Conservation (phyloP, 495 filamentous ascomycete species). For the Cladorrhinum samala region DNA sequence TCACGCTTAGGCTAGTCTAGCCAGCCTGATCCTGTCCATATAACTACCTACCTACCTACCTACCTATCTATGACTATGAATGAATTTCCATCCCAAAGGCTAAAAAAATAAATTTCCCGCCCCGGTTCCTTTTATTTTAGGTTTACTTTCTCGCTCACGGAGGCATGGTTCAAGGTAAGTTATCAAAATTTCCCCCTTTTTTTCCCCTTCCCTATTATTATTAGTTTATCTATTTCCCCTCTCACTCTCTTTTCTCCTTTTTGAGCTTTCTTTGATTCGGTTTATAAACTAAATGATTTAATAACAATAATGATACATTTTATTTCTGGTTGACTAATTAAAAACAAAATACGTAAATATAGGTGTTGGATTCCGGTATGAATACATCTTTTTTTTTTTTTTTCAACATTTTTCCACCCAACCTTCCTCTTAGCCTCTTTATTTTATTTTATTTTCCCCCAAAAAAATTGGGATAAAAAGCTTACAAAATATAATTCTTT, state of each 20-base stretch:
- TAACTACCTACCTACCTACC: too few species aligned
- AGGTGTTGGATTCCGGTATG: conserved; percentile 20
- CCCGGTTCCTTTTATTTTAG: too few species aligned
- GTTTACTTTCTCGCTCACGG: conserved; percentile 52
- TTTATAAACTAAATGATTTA: too few species aligned
- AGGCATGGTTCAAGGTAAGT: conserved; percentile 44
- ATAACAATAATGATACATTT: too few species aligned
- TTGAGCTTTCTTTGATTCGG: too few species aligned
- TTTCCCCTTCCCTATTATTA: not conserved
- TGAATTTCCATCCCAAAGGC: not conserved
- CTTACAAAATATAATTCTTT: not conserved
- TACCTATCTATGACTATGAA: not conserved
- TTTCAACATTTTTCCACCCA: not conserved
- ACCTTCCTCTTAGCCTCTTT: not conserved
- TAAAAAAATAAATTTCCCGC: too few species aligned
- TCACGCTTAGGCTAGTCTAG: too few species aligned
- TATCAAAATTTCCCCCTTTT: not conserved
- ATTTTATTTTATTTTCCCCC: not conserved
- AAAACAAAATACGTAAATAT: conserved; percentile 16
- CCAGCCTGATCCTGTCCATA: too few species aligned
- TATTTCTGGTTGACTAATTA: not conserved
- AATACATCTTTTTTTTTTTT: not conserved
- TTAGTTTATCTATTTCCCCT: not conserved
- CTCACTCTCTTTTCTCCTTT: too few species aligned
- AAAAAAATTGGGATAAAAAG: too few species aligned